Percentiles rank a stretch among this genome's conserved stretches.
phyloP scores from a whole-genome alignment of 1,139 yeast species.

The Hyphopichia khmerensis region DNA sequence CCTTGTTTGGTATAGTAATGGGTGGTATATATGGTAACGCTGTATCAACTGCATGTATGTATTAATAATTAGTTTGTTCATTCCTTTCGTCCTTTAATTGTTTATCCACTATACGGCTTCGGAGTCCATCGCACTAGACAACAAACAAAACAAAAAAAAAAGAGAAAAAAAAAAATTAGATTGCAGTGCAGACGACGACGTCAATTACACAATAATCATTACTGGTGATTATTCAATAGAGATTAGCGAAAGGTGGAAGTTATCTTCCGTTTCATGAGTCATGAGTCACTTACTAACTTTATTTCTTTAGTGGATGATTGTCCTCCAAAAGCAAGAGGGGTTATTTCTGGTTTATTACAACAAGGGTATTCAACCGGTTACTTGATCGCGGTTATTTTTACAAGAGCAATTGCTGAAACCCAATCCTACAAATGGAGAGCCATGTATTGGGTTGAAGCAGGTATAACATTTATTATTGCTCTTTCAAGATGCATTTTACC shows the following conservation, averaged over 20 bases:
- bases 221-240: too few species aligned
- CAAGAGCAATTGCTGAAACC: conserved; percentile 48
- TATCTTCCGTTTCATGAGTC: neutral
- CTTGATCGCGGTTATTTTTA: conserved; percentile 61
- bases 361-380: conserved; percentile 75
- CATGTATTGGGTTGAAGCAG: conserved; percentile 44
- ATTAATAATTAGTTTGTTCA: too few species aligned
- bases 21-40: conserved; percentile 72
- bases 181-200: too few species aligned
- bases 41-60: conserved; percentile 52
- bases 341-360: conserved; percentile 66
- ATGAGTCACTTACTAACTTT: conserved; percentile 1
- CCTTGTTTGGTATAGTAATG: conserved; percentile 66
- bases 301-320: conserved; percentile 49
- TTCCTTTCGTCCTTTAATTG: too few species aligned
- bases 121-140: too few species aligned
- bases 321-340: conserved; percentile 61
- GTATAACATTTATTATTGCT: conserved; percentile 24
- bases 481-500: conserved; percentile 18
- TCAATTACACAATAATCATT: too few species aligned
- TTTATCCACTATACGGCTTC: too few species aligned
- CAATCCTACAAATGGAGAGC: conserved; percentile 39
- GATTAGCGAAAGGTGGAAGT: neutral
- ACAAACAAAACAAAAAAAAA: too few species aligned
- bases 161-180: too few species aligned